Percentiles rank a stretch among this genome's conserved stretches.
Conservation (phyloP, 2,329 filamentous ascomycete genomes). For the Venturia asperata region DNA sequence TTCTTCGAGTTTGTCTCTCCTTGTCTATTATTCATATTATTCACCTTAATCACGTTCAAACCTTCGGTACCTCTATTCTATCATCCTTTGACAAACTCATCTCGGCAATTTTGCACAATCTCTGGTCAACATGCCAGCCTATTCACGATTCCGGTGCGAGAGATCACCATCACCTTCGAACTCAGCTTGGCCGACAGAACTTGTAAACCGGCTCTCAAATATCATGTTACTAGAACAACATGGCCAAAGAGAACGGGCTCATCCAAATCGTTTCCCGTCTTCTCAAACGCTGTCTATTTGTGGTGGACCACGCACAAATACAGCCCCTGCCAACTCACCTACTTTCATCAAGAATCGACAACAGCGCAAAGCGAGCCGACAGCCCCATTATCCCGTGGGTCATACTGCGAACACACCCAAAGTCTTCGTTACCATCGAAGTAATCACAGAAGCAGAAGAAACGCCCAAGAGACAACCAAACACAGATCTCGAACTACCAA, state of each 20-base stretch:
- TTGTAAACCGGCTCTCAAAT: neutral
- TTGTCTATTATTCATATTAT: too few relatives aligned
- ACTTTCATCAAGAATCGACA: neutral
- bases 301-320: neutral
- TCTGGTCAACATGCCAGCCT: neutral
- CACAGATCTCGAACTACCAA: too few relatives aligned
- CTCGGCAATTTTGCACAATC: neutral
- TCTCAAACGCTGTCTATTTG: neutral
- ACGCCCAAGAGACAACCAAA: neutral
- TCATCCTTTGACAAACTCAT: neutral
- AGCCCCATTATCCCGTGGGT: too few relatives aligned
- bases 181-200: neutral
- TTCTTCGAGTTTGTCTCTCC: too few relatives aligned
- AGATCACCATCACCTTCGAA: neutral
- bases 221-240: neutral
- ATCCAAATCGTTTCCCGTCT: neutral
- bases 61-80: too few relatives aligned
- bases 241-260: neutral
- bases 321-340: neutral
- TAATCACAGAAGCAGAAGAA: neutral
- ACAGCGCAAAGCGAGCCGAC: neutral
- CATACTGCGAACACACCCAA: neutral
- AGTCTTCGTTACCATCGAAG: neutral
- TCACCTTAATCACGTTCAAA: too few relatives aligned
- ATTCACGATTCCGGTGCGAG: neutral